A percentile compares a stretch with the other conserved stretches of the same genome.
Conservation (phyloP, 2,329 filamentous ascomycete genomes). For the Colletotrichum costaricense region DNA sequence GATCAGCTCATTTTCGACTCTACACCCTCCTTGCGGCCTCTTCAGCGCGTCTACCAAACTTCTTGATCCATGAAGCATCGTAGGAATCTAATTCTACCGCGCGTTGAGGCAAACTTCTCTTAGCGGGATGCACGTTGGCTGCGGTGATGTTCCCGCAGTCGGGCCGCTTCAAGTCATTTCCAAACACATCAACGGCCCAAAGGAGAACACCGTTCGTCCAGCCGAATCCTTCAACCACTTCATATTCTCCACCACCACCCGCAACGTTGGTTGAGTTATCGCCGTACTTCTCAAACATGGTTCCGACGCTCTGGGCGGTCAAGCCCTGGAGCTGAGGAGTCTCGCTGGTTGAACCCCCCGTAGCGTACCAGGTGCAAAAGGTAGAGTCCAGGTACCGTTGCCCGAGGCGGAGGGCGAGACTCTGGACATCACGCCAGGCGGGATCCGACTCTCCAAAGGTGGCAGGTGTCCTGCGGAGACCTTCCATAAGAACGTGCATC, state of each 20-base stretch:
- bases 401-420: constrained; percentile 67
- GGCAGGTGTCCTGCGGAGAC: constrained; percentile 68
- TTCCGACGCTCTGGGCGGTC: constrained; percentile 57
- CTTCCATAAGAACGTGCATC: constrained; percentile 72
- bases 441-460: constrained; percentile 65
- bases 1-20: too few species aligned
- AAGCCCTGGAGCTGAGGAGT: constrained; percentile 62
- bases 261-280: constrained; percentile 70
- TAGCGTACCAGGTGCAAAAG: constrained; percentile 78
- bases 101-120: constrained; percentile 43
- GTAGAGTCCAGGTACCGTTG: constrained; percentile 76
- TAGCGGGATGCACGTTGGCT: constrained; percentile 47
- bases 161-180: constrained; percentile 63
- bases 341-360: constrained; percentile 68
- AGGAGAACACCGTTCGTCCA: constrained; percentile 78
- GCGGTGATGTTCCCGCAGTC: constrained; percentile 64
- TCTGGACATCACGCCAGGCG: constrained; percentile 64
- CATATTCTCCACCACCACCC: constrained; percentile 75
- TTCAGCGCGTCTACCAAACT: constrained; percentile 48
- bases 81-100: constrained; percentile 60
- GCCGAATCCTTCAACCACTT: constrained; percentile 76
- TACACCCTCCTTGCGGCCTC: constrained; percentile 11
- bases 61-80: constrained; percentile 61
- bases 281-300: constrained; percentile 78
- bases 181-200: constrained; percentile 74